Conservation (phyloP, 2,329 filamentous ascomycete species). For the Neurospora sp. region DNA sequence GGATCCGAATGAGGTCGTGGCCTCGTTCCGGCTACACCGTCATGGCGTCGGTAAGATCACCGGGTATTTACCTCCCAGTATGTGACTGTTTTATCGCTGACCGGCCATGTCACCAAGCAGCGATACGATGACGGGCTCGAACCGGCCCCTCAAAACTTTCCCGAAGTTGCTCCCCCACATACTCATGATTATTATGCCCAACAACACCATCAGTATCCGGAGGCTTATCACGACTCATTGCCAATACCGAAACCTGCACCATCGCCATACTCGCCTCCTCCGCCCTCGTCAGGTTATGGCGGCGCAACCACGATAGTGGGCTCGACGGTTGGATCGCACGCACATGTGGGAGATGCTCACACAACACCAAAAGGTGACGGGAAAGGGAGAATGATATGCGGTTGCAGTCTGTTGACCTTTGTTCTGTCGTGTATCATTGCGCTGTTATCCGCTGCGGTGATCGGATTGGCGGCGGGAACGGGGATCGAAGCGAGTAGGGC, state of each 20-base stretch:
- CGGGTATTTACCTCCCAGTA: neutral
- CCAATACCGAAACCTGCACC: constrained; percentile 4
- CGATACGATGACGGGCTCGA: constrained; percentile 14
- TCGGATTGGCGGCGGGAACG: constrained; percentile 34
- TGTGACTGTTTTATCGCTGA: neutral
- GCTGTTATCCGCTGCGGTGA: constrained; percentile 28
- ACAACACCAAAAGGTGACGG: constrained; percentile 1
- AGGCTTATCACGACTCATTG: neutral
- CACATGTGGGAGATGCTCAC: neutral
- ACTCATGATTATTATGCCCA: constrained; percentile 4
- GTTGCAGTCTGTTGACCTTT: constrained; percentile 30
- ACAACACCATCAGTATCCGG: constrained; percentile 1
- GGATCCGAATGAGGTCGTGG: neutral
- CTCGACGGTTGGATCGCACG: neutral
- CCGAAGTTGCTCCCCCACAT: constrained; percentile 11
- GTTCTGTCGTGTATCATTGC: constrained; percentile 31
- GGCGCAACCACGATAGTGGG: constrained; percentile 1
- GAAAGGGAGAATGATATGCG: constrained; percentile 19
- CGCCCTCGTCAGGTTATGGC: constrained; percentile 6
- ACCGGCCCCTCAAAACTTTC: constrained; percentile 16
- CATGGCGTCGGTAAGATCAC: neutral
- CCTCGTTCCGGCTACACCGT: neutral
- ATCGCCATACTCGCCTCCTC: neutral
- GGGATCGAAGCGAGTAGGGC: constrained; percentile 31
- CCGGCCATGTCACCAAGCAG: neutral